A percentile compares a stretch with the other conserved stretches of the same genome.
phyloP scores from a whole-genome alignment of 2,329 filamentous ascomycete species.

The Metarhizium humberi region DNA sequence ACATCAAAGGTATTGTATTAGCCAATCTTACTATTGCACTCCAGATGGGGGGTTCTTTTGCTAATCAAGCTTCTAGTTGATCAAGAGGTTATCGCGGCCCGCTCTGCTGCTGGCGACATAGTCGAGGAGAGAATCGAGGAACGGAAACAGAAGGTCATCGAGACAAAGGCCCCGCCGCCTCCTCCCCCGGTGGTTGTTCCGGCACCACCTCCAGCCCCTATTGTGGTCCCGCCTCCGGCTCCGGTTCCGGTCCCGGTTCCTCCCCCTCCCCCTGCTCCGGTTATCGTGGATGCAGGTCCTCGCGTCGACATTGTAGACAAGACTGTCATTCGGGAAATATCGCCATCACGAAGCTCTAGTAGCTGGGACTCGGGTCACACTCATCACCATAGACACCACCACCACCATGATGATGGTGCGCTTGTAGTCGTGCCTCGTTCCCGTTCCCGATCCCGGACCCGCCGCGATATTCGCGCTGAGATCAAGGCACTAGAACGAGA shows the following conservation, averaged over 20 bases:
- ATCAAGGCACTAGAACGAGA: slow-evolving; percentile 58
- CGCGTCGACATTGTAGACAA: slow-evolving; percentile 34
- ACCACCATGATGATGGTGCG: slow-evolving; percentile 17
- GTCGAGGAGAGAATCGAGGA: slow-evolving; percentile 39
- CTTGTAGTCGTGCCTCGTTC: slow-evolving; percentile 32
- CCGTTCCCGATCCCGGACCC: slow-evolving; percentile 33
- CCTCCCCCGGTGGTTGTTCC: slow-evolving; percentile 6
- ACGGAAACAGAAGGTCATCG: slow-evolving; percentile 2
- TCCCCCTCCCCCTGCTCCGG: slow-evolving; percentile 12
- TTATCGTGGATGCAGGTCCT: slow-evolving; percentile 24
- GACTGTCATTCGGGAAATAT: slow-evolving; percentile 39
- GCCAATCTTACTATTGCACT: background rate
- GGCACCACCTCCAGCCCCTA: slow-evolving; percentile 12
- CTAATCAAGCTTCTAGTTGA: slow-evolving; percentile 25
- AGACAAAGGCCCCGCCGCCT: slow-evolving; percentile 21
- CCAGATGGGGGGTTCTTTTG: background rate
- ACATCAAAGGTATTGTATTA: slow-evolving; percentile 44
- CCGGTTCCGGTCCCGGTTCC: slow-evolving; percentile 17
- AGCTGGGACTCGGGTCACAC: slow-evolving; percentile 23
- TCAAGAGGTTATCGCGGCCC: slow-evolving; percentile 32
- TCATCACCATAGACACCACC: slow-evolving; percentile 18
- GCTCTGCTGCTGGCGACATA: slow-evolving; percentile 36
- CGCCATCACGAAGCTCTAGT: slow-evolving; percentile 32
- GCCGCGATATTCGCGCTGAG: slow-evolving; percentile 62
- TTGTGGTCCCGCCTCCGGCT: slow-evolving; percentile 15